These are phyloP conservation scores for Mucor sp. DNA, from an alignment of 371 early-diverging fungal species.

Conservation along the genomic window DNA sequence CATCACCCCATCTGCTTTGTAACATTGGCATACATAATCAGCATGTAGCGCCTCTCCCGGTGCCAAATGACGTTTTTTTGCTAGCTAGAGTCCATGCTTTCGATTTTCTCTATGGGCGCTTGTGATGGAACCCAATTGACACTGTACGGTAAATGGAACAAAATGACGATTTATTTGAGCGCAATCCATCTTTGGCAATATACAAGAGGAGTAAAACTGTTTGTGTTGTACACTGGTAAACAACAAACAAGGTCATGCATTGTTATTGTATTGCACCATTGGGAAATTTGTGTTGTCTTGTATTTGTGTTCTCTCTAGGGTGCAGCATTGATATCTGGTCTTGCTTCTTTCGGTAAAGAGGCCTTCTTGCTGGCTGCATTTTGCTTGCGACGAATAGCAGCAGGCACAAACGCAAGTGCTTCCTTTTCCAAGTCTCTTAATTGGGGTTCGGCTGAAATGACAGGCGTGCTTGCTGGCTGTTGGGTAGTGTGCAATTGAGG, in stretches of 20 bases:
- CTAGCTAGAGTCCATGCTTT: too few relatives aligned
- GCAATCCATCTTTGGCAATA: conserved; percentile 6
- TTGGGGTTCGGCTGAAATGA: conserved; percentile 67
- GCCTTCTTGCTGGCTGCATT: conserved; percentile 42
- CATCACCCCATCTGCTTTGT: conserved; percentile 1
- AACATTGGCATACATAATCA: too few relatives aligned
- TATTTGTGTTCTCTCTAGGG: conserved; percentile 41
- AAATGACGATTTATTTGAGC: conserved; percentile 9
- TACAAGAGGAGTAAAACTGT: conserved; percentile 1
- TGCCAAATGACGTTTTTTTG: too few relatives aligned
- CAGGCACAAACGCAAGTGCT: conserved; percentile 62
- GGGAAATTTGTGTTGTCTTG: neutral
- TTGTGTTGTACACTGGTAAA: neutral
- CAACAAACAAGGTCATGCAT: neutral
- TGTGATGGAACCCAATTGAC: neutral
- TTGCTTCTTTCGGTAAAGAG: conserved; percentile 46
- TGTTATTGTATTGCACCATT: neutral
- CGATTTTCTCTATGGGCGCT: too few relatives aligned
- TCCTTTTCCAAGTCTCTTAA: conserved; percentile 68
- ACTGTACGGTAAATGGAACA: neutral
- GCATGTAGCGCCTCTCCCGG: too few relatives aligned
- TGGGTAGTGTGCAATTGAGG: neutral
- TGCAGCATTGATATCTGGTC: conserved; percentile 52
- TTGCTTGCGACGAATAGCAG: conserved; percentile 60
- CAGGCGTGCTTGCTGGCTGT: conserved; percentile 28